These are phyloP conservation scores for Atalantia buxifolia DNA, from an alignment of 345 rosid species.

Conservation along the genomic window DNA sequence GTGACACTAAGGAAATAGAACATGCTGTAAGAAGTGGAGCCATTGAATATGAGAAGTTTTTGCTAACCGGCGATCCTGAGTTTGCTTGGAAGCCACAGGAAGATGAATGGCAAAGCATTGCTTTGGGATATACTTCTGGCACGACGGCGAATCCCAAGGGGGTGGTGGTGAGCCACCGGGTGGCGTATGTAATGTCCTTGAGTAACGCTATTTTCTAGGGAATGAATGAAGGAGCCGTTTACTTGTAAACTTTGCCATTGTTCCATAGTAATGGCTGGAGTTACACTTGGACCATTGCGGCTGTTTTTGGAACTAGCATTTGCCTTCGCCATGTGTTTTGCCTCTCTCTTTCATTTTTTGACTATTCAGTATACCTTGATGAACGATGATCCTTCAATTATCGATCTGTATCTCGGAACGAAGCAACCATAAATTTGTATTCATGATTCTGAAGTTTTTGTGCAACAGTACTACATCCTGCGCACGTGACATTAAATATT, in stretches of 20 bases:
- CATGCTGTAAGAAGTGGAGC: conserved; percentile 71
- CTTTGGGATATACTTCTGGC: conserved; percentile 93
- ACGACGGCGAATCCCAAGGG: conserved; percentile 92
- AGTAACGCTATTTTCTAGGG: conserved; percentile 70
- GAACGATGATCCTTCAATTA: too few relatives aligned
- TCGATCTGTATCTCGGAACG: too few relatives aligned
- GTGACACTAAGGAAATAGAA: conserved; percentile 47
- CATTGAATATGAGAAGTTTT: conserved; percentile 73
- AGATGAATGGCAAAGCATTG: conserved; percentile 97
- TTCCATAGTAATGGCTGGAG: conserved; percentile 96
- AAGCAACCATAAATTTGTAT: too few relatives aligned
- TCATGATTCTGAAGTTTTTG: too few relatives aligned
- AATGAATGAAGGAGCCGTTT: conserved; percentile 75
- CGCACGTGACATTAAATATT: too few relatives aligned
- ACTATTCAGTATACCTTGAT: too few relatives aligned
- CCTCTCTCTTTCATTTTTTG: too few relatives aligned
- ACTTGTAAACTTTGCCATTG: conserved; percentile 95
- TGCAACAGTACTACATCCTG: too few relatives aligned
- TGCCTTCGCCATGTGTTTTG: conserved; percentile 75
- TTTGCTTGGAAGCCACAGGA: conserved; percentile 77
- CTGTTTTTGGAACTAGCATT: conserved; percentile 69
- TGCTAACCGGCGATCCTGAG: conserved; percentile 68
- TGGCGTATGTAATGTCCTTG: conserved; percentile 76
- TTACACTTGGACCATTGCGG: conserved; percentile 80
- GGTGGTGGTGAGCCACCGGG: conserved; percentile 79